Evolutionary conservation across 2,329 filamentous ascomycete species (phyloP), one percentile per base, ranked within the genome.

Genomic region (Sclerotinia spermophila): DNA sequence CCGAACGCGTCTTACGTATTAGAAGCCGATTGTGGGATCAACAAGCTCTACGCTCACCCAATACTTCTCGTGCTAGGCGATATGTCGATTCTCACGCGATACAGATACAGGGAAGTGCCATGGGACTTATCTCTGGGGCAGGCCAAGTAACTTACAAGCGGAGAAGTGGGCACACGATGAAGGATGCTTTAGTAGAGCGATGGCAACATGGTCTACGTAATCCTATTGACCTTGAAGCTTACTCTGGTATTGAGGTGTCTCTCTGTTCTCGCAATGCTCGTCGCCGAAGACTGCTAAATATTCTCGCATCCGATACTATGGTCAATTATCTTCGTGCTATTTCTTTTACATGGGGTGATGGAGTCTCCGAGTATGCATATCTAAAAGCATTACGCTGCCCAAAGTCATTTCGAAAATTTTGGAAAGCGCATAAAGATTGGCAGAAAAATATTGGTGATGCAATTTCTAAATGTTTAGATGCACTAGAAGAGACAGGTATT

Each of bases 231-330:
- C 70, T 74, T 3, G 72, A 74, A 35, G 59, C 65, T 30, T 73
- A 67, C n/a, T 61, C 66, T 53, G 71, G 72, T 19, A 58, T 73
- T 38, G 67, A 74, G 51, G 38, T 72, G 27, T 74, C 71, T 38
- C 67, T 73, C 51, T 74, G 71, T 68, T 73, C 72, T 38, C 48
- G 69, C 5, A 74, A 74, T 67, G 71, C 72, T n/a, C 61, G 61
- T 33, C 42, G 70, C 56, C 27, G 42, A 60, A 33, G 69, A 21
- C 51, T 73, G 3, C 21, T 73, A 19, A 48, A 69, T n/a, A 44
- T 74, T 17, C 69, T 74, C 4, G 33, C 44, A 13, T 72, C 72
- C 2, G 38, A 51, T 24, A 74, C 68, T 19, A 74, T 74, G 64
- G 30, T 60, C 2, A 73, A 73, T 56, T 75, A 73, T 64, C 13